Conservation (phyloP, 2,329 filamentous ascomycete genomes). For the Colletotrichum limetticola region DNA sequence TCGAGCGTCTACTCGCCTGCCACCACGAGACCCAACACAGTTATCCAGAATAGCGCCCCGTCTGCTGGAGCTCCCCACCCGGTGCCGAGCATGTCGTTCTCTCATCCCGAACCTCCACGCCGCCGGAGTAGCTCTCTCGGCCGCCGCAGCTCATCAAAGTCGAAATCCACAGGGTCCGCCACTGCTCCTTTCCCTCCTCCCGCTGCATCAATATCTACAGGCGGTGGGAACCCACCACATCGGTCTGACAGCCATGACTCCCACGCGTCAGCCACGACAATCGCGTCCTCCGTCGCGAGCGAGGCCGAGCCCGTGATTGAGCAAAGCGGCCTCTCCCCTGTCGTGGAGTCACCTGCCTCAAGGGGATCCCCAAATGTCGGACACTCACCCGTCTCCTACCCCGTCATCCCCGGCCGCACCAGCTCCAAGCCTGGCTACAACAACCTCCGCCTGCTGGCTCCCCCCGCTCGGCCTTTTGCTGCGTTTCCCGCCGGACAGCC, state of each 20-base stretch:
- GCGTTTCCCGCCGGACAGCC: constrained; percentile 51
- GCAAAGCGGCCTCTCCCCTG: constrained; percentile 56
- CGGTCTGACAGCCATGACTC: constrained; percentile 34
- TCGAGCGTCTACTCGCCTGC: constrained; percentile 52
- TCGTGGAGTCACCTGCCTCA: constrained; percentile 57
- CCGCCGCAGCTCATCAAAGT: constrained; percentile 20
- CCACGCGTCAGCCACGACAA: constrained; percentile 49
- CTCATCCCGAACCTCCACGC: constrained; percentile 34
- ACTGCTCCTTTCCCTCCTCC: constrained; percentile 1
- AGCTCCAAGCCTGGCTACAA: constrained; percentile 35
- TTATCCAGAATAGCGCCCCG: constrained; percentile 32
- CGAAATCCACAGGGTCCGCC: constrained; percentile 20
- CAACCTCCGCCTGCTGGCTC: constrained; percentile 44
- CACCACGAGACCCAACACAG: constrained; percentile 38
- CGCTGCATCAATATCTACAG: not conserved
- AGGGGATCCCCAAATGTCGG: constrained; percentile 36
- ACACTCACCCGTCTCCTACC: constrained; percentile 46
- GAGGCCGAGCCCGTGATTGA: constrained; percentile 38
- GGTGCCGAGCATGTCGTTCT: constrained; percentile 38
- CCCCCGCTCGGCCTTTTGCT: constrained; percentile 46
- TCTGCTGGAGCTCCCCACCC: constrained; percentile 36
- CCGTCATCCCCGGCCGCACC: constrained; percentile 41
- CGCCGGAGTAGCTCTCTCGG: constrained; percentile 34
- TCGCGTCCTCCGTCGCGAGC: constrained; percentile 42
- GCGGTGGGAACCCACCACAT: constrained; percentile 10